These are phyloP conservation scores for Pythium rhizo-oryzae DNA, from an alignment of 352 stramenopile genomes.

Conservation along the genomic window DNA sequence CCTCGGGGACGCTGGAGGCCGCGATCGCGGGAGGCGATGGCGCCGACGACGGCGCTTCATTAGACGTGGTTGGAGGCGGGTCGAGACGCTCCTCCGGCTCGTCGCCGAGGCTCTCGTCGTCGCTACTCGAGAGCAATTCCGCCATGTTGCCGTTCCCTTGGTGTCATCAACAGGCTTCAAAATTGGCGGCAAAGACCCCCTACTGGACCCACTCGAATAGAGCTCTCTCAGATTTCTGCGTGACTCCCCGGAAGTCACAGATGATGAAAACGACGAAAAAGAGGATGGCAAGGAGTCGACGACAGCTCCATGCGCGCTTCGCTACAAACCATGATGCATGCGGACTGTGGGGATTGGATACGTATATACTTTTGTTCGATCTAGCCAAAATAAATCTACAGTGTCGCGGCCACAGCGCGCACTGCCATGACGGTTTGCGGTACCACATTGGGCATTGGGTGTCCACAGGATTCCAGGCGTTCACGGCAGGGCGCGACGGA, in stretches of 20 bases:
- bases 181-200: slow-evolving; percentile 18
- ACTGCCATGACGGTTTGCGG: no score
- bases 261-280: neutral
- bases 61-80: neutral
- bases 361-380: slow-evolving; percentile 26
- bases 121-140: slow-evolving; percentile 71
- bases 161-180: slow-evolving; percentile 10
- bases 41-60: neutral
- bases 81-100: slow-evolving; percentile 12
- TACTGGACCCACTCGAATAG: slow-evolving; percentile 23
- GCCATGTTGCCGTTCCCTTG: slow-evolving; percentile 37
- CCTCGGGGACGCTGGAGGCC: neutral
- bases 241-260: slow-evolving; percentile 28
- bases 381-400: slow-evolving; percentile 32
- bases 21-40: neutral
- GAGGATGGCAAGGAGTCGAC: neutral
- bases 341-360: slow-evolving; percentile 4
- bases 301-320: neutral
- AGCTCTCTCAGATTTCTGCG: neutral
- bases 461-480: no score
- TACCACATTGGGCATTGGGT: no score
- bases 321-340: neutral
- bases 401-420: neutral
- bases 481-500: no score
- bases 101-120: slow-evolving; percentile 43